phyloP scores from a whole-genome alignment of 257 asterid species.

The Anisodus tanguticus region DNA sequence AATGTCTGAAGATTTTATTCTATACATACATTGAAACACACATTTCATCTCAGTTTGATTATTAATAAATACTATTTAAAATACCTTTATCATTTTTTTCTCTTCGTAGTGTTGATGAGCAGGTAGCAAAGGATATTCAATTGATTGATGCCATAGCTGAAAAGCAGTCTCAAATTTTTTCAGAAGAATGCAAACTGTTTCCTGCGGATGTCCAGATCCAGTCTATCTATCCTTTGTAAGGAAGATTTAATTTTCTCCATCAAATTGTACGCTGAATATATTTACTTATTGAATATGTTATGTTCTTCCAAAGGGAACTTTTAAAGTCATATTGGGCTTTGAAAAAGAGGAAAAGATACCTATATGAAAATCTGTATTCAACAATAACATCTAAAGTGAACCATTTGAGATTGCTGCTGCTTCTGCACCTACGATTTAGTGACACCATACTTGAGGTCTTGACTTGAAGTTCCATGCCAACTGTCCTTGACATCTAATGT shows the following conservation, averaged over 20 bases:
- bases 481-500: background rate
- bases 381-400: background rate
- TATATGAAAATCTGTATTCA: background rate
- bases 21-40: background rate
- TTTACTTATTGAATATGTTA: constrained; percentile 19
- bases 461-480: background rate
- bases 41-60: background rate
- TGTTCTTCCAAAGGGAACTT: constrained; percentile 1
- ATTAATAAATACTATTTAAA: background rate
- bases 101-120: constrained; percentile 78
- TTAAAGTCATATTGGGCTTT: constrained; percentile 6
- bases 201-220: constrained; percentile 99
- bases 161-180: constrained; percentile 86
- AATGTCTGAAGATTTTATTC: constrained; percentile 9
- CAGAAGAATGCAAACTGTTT: constrained; percentile 97
- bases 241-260: constrained; percentile 27
- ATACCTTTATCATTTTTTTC: constrained; percentile 17
- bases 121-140: constrained; percentile 89
- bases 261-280: background rate
- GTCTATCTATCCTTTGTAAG: constrained; percentile 94
- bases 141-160: constrained; percentile 94
- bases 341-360: background rate
- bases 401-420: background rate
- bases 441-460: background rate
- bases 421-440: constrained; percentile 8